Base-by-base conservation (phyloP, 1,284 basidiomycete genomes). In the Trametes polyzona region DNA sequence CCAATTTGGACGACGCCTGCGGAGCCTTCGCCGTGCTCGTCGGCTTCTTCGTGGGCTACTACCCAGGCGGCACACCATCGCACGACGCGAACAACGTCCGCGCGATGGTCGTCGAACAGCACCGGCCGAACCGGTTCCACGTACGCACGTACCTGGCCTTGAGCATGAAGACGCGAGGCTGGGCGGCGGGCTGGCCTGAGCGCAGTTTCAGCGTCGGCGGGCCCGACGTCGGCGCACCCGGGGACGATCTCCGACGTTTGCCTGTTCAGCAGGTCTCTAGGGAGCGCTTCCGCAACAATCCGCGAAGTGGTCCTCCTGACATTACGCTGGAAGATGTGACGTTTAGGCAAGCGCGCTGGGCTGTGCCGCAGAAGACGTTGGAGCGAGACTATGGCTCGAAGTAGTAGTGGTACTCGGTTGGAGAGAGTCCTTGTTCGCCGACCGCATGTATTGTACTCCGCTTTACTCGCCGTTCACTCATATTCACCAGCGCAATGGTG, bases 101-200 rank as follows among this genome's bases (percentile, higher is more conserved):
- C 17, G 32, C 47, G 24, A 37, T 59, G 50, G 35, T 59, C 14
- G 37, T 59, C 2, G 54, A 59, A 33, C 44, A 47, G 32, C 53
- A 56, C 35, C 41, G 23, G 19, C 37, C 53, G 21, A 33, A 17
- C 12, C 10, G 26, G 12, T 56, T 55, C 37, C 53, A 55, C 32
- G 27, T 56, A 19, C 58, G 54, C 35, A 52, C 58, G n/a, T 59
- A 51, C 49, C 36, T 55, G 24, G 12, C 16, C 8, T 50, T 59
- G 8, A 21, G 35, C 33, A 39, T 14, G 21, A 49, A 26, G 16
- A 40, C 52, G 19, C 40, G 35, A 32, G 48, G 23, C 30, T 36
- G 17, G 8, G 57, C 55, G 10, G 37, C 47, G 27, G 24, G 27
- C 4, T 59, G 57, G 57, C 33, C 41, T 10, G 57, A 59, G 40